phyloP scores from a whole-genome alignment of 495 filamentous ascomycete genomes.

The Chlorociboria aeruginascens region DNA sequence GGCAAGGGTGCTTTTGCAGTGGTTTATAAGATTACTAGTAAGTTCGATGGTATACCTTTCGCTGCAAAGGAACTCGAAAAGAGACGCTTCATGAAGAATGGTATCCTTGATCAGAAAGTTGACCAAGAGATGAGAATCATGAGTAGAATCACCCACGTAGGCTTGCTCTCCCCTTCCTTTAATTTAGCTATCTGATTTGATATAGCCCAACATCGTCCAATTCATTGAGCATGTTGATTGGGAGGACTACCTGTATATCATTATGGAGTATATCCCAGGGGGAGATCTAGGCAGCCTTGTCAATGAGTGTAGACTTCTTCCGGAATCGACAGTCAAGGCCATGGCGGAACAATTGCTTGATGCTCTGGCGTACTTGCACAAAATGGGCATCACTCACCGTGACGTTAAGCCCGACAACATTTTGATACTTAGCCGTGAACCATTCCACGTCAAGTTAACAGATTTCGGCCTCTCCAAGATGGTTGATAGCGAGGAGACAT shows the following conservation, averaged over 20 bases:
- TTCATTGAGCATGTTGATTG: slow-evolving; percentile 79
- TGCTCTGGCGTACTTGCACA: slow-evolving; percentile 79
- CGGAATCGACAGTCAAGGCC: slow-evolving; percentile 52
- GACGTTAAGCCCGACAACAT: slow-evolving; percentile 99
- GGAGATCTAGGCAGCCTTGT: slow-evolving; percentile 77
- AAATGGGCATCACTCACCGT: slow-evolving; percentile 79
- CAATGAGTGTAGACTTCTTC: slow-evolving; percentile 41
- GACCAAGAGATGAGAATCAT: slow-evolving; percentile 96
- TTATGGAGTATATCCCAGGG: slow-evolving; percentile 85
- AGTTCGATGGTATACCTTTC: slow-evolving; percentile 64
- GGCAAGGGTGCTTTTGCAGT: slow-evolving; percentile 91
- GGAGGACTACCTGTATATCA: slow-evolving; percentile 70
- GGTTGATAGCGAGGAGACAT: slow-evolving; percentile 74
- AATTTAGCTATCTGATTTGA: slow-evolving; percentile 13
- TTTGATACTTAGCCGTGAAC: slow-evolving; percentile 58
- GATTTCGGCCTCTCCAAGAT: slow-evolving; percentile 96
- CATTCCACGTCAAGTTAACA: slow-evolving; percentile 77
- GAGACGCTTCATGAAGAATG: slow-evolving; percentile 77
- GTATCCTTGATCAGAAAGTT: slow-evolving; percentile 69
- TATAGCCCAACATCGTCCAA: slow-evolving; percentile 79
- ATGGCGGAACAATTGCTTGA: slow-evolving; percentile 69
- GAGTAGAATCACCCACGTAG: slow-evolving; percentile 68
- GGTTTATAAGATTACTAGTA: slow-evolving; percentile 75
- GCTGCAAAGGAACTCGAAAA: slow-evolving; percentile 92
- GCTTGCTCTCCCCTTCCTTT: slow-evolving; percentile 17